Evolutionary conservation across 2,329 filamentous ascomycete genomes (phyloP).

Genomic region (Colletotrichum noveboracense): DNA sequence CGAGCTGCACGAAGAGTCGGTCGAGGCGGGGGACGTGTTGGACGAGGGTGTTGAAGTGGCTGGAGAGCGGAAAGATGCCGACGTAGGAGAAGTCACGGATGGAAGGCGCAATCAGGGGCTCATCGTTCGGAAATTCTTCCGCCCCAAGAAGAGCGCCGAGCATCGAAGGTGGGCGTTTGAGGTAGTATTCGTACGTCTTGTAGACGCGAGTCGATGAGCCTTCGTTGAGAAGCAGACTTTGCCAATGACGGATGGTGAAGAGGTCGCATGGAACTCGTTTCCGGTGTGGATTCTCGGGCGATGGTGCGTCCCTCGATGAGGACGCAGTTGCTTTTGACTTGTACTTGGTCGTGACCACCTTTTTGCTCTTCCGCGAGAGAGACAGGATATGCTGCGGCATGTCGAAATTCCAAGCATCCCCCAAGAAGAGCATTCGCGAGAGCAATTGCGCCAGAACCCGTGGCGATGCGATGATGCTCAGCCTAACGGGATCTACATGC

Average conservation of each 20-base stretch:
- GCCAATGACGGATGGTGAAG: constrained; percentile 69
- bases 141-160: constrained; percentile 56
- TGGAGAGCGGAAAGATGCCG: constrained; percentile 70
- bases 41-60: constrained; percentile 60
- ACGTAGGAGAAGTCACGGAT: constrained; percentile 63
- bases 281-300: not conserved
- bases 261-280: constrained; percentile 41
- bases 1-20: constrained; percentile 58
- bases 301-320: not conserved
- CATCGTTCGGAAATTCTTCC: constrained; percentile 41
- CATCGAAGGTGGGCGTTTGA: constrained; percentile 67
- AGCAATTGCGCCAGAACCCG: constrained; percentile 66
- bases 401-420: constrained; percentile 68
- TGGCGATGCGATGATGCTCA: constrained; percentile 67
- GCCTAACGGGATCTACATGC: constrained; percentile 54
- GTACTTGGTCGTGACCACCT: not conserved
- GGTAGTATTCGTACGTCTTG: constrained; percentile 73
- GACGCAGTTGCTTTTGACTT: not conserved
- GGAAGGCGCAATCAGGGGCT: constrained; percentile 41
- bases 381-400: constrained; percentile 67
- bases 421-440: constrained; percentile 59
- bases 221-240: constrained; percentile 72
- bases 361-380: constrained; percentile 35
- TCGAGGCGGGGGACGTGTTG: constrained; percentile 54
- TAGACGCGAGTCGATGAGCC: constrained; percentile 76